Base-by-base conservation (phyloP, 495 filamentous ascomycete genomes). In the Aspergillus indologenus region DNA sequence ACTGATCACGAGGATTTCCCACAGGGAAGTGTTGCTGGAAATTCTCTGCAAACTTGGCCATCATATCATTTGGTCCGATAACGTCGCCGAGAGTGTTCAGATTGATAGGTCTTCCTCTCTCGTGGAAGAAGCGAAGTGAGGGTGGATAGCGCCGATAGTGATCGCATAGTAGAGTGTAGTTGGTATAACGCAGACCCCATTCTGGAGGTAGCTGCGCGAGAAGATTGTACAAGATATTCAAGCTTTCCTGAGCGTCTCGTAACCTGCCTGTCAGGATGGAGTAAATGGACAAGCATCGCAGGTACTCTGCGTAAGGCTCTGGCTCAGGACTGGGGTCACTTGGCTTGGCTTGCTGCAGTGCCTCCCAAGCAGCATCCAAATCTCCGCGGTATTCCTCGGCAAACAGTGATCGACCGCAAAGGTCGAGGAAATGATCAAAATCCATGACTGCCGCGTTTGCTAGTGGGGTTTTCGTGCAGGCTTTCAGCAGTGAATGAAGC, bases 181-280 rank as follows among this genome's bases (percentile, higher is more conserved):
- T 48, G n/a, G 45, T 22, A 48, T 48, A 48, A 5, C 45, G 45
- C 18, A 48, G 20, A 17, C 45, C 45, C 45, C 45, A 48, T 48
- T 48, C 45, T 14, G 18, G 20, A 5, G 45, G 20, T 19, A 48
- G 20, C 4, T 12, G n/a, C 12, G 11, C 45, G 6, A 48, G 45
- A 7, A 48, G 19, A 2, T n/a, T 17, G 17, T 48, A 23, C 23
- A 48, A 23, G 45, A 17, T 8, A 17, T 21, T 23, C 45, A 48
- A 23, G 45, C 45, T 22, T 15, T 48, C 45, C 20, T 48, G 23
- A 3, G 45, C 45, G 9, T 48, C 45, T 48, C 20, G 45, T 12
- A 48, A 2, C 9, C 20, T 20, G 20, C 45, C 45, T 21, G 45
- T 48, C 20, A 48, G 45, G 23, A 48, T 48, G 45, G 20, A 48